These are phyloP conservation scores for Poteriospumella lacustris DNA, from an alignment of 108 stramenopile species.

Conservation along the genomic window DNA sequence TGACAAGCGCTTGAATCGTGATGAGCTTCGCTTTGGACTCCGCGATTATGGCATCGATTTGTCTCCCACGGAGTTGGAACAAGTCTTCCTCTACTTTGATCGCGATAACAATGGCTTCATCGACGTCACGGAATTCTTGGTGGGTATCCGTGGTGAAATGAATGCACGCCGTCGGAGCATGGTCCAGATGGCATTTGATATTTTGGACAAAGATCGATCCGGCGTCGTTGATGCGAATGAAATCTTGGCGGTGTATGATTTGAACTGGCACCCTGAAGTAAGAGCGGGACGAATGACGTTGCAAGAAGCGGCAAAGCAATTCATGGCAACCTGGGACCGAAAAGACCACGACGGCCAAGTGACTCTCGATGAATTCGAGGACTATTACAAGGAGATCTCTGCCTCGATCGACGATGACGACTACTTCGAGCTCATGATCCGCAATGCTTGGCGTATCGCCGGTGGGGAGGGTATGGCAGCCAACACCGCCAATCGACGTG, in stretches of 20 bases:
- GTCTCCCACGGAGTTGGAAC: slow-evolving; percentile 25
- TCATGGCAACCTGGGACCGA: slow-evolving; percentile 44
- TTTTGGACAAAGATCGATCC: slow-evolving; percentile 46
- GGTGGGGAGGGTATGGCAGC: slow-evolving; percentile 22
- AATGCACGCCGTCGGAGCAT: neutral
- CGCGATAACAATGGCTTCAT: slow-evolving; percentile 40
- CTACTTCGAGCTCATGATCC: slow-evolving; percentile 53
- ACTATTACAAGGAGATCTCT: slow-evolving; percentile 50
- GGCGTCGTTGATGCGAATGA: neutral
- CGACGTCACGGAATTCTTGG: slow-evolving; percentile 38
- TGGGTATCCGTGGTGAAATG: slow-evolving; percentile 8
- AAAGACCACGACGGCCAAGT: slow-evolving; percentile 37
- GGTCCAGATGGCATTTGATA: slow-evolving; percentile 27
- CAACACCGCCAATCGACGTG: slow-evolving; percentile 35
- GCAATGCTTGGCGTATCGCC: slow-evolving; percentile 34
- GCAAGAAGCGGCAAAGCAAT: slow-evolving; percentile 39
- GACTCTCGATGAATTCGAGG: slow-evolving; percentile 43
- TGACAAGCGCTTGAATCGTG: slow-evolving; percentile 16
- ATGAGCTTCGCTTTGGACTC: slow-evolving; percentile 26
- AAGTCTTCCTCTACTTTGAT: slow-evolving; percentile 46
- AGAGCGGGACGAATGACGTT: slow-evolving; percentile 18
- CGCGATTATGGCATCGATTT: slow-evolving; percentile 34
- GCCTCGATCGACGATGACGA: slow-evolving; percentile 51
- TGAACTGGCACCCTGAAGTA: slow-evolving; percentile 27
- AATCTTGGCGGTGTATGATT: slow-evolving; percentile 17